Evolutionary conservation across 78 protist species (phyloP), one percentile per base, ranked within the genome.

Genomic region (Dictyostelium capitatum): DNA sequence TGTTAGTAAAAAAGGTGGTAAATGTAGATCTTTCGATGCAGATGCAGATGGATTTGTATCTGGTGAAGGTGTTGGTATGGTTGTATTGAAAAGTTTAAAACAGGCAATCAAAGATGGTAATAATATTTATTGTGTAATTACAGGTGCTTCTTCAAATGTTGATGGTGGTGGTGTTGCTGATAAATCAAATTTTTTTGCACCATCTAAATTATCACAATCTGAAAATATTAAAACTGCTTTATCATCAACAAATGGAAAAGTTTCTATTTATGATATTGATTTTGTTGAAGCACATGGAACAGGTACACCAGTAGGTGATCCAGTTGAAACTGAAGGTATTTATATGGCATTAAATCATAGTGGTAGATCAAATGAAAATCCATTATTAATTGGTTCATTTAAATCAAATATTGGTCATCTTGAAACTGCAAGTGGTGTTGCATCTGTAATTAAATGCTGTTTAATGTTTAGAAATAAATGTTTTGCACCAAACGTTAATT

Each of bases 21-120:
- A 70, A 19, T 97, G 97, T 46, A 90, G 79, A 30, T 69, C 97
- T 41, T 96, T 92, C 47, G 98, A 96, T 79, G 78, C 70, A n/a
- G 0, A 43, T n/a, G 99, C 99, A 20, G 82, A 97, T 70, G 99
- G 99, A 25, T 98, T 94, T 82, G 96, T 32, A 46, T 90, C 80
- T 12, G n/a, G n/a, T n/a, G 99, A 98, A 62, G 98, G 97, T 25
- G 75, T 73, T 7, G 95, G 91, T 48, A 6, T 50, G 4, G 37
- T 78, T 1, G 25, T 78, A 28, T 30, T 78, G 32, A 82, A 82
- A 37, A 64, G 37, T 8, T 20, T 82, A 37, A 43, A 30, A 50
- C 10, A 32, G 11, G 89, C 89, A n/a, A 28, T 57, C 2, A 12
- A 15, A 69, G 89, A 82, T 82, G 70, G 69, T 14, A 32, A 82